Conservation (phyloP, 2,329 filamentous ascomycete species). For the Monosporascus ibericus region DNA sequence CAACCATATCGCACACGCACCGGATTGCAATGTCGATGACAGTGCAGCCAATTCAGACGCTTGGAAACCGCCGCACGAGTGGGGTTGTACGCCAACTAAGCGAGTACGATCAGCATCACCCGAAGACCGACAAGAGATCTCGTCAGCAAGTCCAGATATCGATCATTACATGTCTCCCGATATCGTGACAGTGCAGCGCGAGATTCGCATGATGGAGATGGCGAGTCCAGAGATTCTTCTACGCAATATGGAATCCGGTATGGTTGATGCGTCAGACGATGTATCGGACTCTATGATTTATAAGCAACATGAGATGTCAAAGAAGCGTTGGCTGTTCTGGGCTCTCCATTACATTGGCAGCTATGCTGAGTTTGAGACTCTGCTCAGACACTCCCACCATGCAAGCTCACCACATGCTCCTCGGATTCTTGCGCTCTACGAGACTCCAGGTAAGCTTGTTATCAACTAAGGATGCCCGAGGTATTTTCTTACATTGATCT, state of each 20-base stretch:
- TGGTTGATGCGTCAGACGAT: slow-evolving; percentile 36
- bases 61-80: slow-evolving; percentile 41
- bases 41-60: slow-evolving; percentile 31
- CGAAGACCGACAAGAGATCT: slow-evolving; percentile 15
- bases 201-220: slow-evolving; percentile 49
- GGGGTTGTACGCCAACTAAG: slow-evolving; percentile 29
- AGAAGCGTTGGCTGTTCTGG: slow-evolving; percentile 57
- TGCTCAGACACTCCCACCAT: slow-evolving; percentile 7
- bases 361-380: slow-evolving; percentile 20
- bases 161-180: slow-evolving; percentile 24
- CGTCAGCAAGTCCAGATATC: slow-evolving; percentile 12
- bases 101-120: slow-evolving; percentile 11
- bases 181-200: slow-evolving; percentile 39
- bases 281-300: slow-evolving; percentile 41
- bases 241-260: slow-evolving; percentile 47
- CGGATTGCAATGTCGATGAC: slow-evolving; percentile 14
- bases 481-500: slow-evolving; percentile 25
- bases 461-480: slow-evolving; percentile 3
- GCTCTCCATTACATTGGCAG: slow-evolving; percentile 42
- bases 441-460: slow-evolving; percentile 38
- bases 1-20: slow-evolving; percentile 16
- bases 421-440: slow-evolving; percentile 44
- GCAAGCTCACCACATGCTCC: slow-evolving; percentile 14
- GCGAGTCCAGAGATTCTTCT: slow-evolving; percentile 47
- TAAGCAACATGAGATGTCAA: slow-evolving; percentile 46